Evolutionary conservation across 371 early-diverging fungal genomes (phyloP).

Genomic region (Homolaphlyctis polyrhiza): DNA sequence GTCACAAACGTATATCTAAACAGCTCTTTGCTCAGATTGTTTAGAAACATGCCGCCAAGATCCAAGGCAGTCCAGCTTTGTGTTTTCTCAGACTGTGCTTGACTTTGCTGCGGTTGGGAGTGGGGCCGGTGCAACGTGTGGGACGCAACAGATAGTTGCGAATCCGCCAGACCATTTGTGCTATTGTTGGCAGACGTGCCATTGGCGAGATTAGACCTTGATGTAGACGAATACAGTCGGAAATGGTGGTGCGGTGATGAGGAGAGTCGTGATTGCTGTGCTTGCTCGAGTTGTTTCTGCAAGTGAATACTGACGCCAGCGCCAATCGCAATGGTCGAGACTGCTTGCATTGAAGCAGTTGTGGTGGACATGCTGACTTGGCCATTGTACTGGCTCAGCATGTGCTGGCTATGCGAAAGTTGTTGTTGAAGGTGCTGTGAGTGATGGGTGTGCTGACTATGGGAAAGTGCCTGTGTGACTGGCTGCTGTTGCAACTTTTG

Average conservation of each 20-base stretch:
- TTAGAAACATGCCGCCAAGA: constrained; percentile 89
- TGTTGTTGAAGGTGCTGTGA: neutral
- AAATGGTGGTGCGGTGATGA: constrained; percentile 65
- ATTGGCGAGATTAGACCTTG: neutral
- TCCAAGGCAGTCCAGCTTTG: constrained; percentile 78
- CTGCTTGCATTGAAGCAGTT: neutral
- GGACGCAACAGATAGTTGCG: neutral
- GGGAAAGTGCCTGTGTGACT: no score
- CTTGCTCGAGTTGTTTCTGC: constrained; percentile 68
- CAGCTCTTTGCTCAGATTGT: constrained; percentile 65
- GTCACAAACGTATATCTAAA: constrained; percentile 84
- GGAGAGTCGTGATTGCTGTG: constrained; percentile 68
- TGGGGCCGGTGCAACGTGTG: no score
- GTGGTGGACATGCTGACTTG: neutral
- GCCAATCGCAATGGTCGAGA: neutral
- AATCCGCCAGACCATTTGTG: neutral
- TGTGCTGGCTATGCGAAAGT: neutral
- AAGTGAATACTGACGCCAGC: constrained; percentile 46
- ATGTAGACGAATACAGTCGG: neutral
- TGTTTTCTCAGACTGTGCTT: constrained; percentile 10
- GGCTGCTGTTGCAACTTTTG: no score
- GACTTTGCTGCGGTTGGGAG: neutral
- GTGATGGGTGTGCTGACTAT: no score
- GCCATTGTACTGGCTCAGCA: neutral
- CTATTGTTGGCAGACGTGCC: neutral